These are phyloP conservation scores for Aspergillus piperis DNA, from an alignment of 2,329 filamentous ascomycete genomes.

Conservation along the genomic window DNA sequence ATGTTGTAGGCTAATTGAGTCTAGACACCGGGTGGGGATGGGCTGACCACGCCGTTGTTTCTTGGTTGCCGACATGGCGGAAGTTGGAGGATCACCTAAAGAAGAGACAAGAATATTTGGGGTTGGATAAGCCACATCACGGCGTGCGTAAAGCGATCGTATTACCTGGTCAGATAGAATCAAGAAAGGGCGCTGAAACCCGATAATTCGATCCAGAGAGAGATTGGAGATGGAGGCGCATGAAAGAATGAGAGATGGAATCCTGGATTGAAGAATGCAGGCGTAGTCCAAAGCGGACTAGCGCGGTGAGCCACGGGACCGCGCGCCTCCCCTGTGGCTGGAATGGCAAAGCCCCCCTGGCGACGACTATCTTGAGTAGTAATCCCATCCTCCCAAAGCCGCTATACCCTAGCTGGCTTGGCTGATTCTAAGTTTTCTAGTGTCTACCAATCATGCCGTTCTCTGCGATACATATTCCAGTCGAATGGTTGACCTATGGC, in stretches of 20 bases:
- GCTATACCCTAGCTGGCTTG: too few relatives aligned
- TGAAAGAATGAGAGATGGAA: background rate
- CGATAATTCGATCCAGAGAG: background rate
- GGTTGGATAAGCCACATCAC: background rate
- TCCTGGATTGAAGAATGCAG: background rate
- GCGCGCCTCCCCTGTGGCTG: background rate
- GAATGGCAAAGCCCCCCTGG: background rate
- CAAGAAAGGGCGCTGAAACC: background rate
- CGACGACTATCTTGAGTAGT: too few relatives aligned
- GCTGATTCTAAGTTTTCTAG: too few relatives aligned
- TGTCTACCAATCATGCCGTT: too few relatives aligned
- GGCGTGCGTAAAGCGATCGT: background rate
- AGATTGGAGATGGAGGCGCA: background rate
- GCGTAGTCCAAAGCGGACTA: background rate
- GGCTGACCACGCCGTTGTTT: constrained; percentile 6
- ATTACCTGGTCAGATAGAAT: background rate
- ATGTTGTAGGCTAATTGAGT: background rate
- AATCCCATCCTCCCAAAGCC: too few relatives aligned
- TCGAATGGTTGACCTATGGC: too few relatives aligned
- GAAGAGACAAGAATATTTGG: background rate
- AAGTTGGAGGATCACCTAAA: background rate
- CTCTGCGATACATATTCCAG: too few relatives aligned
- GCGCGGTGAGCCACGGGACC: background rate
- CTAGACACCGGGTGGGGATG: constrained; percentile 2
- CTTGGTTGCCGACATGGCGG: background rate